Conservation (phyloP, 345 rosid species). For the Anacardium occidentale region DNA sequence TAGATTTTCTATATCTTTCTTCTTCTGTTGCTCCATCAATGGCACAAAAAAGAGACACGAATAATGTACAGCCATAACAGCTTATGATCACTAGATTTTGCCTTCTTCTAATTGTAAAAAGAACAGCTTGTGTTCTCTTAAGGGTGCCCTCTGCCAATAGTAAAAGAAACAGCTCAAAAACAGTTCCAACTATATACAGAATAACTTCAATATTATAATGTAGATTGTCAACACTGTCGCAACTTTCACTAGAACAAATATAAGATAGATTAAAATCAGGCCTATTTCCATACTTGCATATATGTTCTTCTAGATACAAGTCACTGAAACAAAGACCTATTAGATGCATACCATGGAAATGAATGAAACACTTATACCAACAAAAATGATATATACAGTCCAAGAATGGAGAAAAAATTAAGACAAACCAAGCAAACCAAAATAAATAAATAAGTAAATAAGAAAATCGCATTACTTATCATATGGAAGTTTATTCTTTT, state of each 20-base stretch:
- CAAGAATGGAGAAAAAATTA: background rate
- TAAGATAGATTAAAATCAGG: background rate
- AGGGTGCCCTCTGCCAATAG: background rate
- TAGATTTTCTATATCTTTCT: no score
- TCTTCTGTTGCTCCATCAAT: no score
- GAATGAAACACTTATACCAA: background rate
- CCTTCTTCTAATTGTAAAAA: background rate
- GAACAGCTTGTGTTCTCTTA: background rate
- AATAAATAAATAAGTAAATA: background rate
- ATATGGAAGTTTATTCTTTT: conserved; percentile 44
- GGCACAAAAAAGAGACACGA: background rate
- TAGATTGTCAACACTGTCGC: background rate
- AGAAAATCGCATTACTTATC: conserved; percentile 53
- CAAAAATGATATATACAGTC: background rate
- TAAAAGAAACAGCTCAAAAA: background rate
- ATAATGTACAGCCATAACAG: background rate
- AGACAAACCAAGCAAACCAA: background rate
- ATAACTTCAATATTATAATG: background rate
- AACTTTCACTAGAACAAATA: background rate
- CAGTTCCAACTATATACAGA: background rate
- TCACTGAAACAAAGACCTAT: background rate
- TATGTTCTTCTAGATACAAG: no score
- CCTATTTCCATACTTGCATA: background rate
- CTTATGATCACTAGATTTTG: conserved; percentile 2
- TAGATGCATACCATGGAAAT: background rate